These are phyloP conservation scores for Aspergillus viridinutans DNA, from an alignment of 2,329 filamentous ascomycete species.

Conservation along the genomic window DNA sequence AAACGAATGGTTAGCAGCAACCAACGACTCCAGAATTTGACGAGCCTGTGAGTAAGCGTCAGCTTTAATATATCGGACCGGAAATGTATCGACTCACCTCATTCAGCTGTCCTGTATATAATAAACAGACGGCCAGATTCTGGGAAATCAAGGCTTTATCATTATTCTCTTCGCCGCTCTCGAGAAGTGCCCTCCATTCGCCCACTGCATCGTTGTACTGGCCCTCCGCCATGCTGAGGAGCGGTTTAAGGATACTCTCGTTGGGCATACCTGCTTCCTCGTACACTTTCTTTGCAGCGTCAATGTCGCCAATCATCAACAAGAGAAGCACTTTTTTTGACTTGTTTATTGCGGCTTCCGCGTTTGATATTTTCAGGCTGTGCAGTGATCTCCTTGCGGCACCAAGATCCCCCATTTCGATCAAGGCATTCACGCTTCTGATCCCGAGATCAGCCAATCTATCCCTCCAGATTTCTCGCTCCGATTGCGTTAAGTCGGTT, in stretches of 20 bases:
- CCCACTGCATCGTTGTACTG: conserved; percentile 62
- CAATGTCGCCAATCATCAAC: conserved; percentile 73
- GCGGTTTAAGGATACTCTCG: conserved; percentile 47
- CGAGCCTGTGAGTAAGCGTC: conserved; percentile 51
- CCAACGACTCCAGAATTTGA: conserved; percentile 61
- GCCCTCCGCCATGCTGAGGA: conserved; percentile 75
- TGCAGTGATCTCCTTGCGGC: conserved; percentile 71
- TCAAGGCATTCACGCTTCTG: conserved; percentile 51
- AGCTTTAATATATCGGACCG: not conserved
- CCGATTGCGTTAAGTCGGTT: conserved; percentile 50
- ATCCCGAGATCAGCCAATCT: conserved; percentile 72
- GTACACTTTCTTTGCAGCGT: conserved; percentile 59
- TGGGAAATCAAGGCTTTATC: conserved; percentile 69
- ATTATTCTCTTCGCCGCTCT: conserved; percentile 40
- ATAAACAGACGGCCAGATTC: conserved; percentile 76
- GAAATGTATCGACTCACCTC: conserved; percentile 49
- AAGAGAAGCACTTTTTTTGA: conserved; percentile 61
- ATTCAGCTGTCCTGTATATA: conserved; percentile 74
- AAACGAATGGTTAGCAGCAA: conserved; percentile 62
- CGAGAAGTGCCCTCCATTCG: conserved; percentile 56
- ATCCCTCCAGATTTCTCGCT: conserved; percentile 63
- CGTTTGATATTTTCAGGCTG: conserved; percentile 45
- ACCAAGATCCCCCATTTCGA: conserved; percentile 74
- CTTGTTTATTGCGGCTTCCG: conserved; percentile 29
- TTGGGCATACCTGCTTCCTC: conserved; percentile 36